These are phyloP conservation scores for Didymella pomorum DNA, from an alignment of 2,329 filamentous ascomycete species.

Conservation along the genomic window DNA sequence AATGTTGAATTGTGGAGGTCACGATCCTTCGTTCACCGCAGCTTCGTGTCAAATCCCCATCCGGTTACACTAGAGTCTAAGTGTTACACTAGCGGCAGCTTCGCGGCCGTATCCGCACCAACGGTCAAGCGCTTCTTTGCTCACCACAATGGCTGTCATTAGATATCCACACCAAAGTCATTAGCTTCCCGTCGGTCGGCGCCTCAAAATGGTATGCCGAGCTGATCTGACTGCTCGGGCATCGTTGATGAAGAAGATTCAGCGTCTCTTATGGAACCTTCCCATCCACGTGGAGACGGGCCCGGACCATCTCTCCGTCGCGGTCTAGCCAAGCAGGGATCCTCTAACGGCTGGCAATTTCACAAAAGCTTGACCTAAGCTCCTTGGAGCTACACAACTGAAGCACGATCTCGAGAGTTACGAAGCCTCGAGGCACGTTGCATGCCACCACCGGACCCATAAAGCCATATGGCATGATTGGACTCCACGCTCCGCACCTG, in stretches of 20 bases:
- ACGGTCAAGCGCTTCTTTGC: background rate
- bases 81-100: background rate
- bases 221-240: background rate
- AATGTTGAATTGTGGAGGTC: background rate
- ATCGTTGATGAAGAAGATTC: background rate
- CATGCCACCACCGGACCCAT: background rate
- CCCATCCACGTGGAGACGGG: background rate
- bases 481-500: slow-evolving; percentile 1
- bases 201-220: background rate
- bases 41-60: background rate
- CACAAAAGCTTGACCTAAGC: background rate
- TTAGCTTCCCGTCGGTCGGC: background rate
- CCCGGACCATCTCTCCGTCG: slow-evolving; percentile 1
- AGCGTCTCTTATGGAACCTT: background rate
- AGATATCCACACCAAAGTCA: background rate
- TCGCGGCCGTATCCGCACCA: slow-evolving; percentile 8
- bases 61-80: background rate
- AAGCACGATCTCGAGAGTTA: slow-evolving; percentile 3
- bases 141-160: background rate
- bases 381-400: background rate
- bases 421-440: slow-evolving; percentile 1
- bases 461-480: slow-evolving; percentile 7
- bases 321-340: background rate
- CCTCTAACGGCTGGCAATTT: slow-evolving; percentile 11
- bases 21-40: slow-evolving; percentile 11